Base-by-base conservation (phyloP, 106 monocot species). In the Agapanthus africanus region DNA sequence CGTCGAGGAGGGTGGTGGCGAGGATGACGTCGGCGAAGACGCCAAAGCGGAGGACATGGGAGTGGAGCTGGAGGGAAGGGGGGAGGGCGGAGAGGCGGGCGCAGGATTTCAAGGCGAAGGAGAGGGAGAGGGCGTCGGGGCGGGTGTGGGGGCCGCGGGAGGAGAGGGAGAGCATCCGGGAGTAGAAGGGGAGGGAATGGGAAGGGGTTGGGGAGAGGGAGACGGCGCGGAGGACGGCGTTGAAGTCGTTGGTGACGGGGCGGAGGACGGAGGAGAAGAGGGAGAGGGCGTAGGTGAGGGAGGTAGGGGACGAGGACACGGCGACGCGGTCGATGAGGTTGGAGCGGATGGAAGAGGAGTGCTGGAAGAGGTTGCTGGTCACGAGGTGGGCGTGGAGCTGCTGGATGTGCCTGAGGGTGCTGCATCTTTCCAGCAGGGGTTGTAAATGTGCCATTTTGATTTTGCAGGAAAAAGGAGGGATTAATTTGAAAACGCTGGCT, bases 121-220 rank as follows among this genome's bases (percentile, higher is more conserved):
- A 89, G 73, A 81, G 80, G 28, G 88, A 73, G 66, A 93, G 88
- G 34, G 93, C 93, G 78, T 93, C 93, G 68, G 79, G 89, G 42
- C 88, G 85, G 23, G 25, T 22, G 31, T 4, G 32, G 61, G 61
- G 19, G 46, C 16, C 16, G 31, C 66, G 32, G 26, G 71, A 31
- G 23, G 52, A 19, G 37, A 34, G 23, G 46, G 66, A 28, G 67
- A 83, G 63, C 44, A 85, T 71, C 70, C 38, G 70, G 65, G 81
- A 34, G 75, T 76, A 84, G 73, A 79, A 73, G 38, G 71, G 56
- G 75, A 93, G 57, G 57, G 93, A 79, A 36, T 37, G 68, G 49
- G 47, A 16, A 50, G 87, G 93, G 61, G 37, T 22, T 2, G 75
- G 68, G 23, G 75, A 67, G 37, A 59, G 4, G 6, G 90, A 72